Evolutionary conservation across 163 green algal species (phyloP).

Genomic region (Scenedesmus sp.): DNA sequence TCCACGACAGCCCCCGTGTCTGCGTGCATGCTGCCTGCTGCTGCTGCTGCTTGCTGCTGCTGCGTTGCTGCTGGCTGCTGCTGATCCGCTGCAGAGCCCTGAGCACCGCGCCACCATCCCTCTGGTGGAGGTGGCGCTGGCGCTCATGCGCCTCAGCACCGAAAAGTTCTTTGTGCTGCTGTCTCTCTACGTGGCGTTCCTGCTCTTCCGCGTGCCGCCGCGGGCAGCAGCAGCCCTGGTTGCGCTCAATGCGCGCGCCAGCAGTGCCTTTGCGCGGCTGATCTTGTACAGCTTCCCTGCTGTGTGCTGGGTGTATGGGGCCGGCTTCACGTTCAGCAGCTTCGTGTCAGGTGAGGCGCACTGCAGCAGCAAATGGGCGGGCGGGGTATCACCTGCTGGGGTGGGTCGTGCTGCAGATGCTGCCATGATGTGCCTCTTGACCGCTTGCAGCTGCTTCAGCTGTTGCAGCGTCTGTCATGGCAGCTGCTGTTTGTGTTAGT

Average conservation of each 20-base stretch:
- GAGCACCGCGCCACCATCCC: constrained; percentile 77
- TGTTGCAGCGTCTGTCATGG: neutral
- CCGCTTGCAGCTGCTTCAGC: neutral
- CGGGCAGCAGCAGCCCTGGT: constrained; percentile 54
- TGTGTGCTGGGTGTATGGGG: constrained; percentile 91
- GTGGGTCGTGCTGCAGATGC: neutral
- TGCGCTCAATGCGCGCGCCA: constrained; percentile 69
- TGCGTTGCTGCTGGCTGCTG: neutral
- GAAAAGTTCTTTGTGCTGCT: constrained; percentile 89
- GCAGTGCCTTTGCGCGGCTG: constrained; percentile 74
- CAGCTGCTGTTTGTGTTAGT: neutral
- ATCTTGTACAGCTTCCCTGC: constrained; percentile 90
- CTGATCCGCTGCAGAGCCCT: constrained; percentile 56
- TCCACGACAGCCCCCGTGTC: no score
- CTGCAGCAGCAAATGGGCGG: neutral
- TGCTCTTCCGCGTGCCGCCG: constrained; percentile 78
- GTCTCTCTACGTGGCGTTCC: constrained; percentile 78
- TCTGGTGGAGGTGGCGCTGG: constrained; percentile 84
- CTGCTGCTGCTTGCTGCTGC: constrained; percentile 14
- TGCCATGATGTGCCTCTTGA: neutral
- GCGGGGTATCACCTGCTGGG: neutral
- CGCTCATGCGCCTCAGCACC: constrained; percentile 89
- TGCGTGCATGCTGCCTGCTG: no score
- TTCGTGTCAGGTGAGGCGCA: constrained; percentile 70
- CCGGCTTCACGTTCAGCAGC: constrained; percentile 85